Evolutionary conservation across 176 grass and related monocot genomes (phyloP).

Genomic region (Raddia distichophylla): DNA sequence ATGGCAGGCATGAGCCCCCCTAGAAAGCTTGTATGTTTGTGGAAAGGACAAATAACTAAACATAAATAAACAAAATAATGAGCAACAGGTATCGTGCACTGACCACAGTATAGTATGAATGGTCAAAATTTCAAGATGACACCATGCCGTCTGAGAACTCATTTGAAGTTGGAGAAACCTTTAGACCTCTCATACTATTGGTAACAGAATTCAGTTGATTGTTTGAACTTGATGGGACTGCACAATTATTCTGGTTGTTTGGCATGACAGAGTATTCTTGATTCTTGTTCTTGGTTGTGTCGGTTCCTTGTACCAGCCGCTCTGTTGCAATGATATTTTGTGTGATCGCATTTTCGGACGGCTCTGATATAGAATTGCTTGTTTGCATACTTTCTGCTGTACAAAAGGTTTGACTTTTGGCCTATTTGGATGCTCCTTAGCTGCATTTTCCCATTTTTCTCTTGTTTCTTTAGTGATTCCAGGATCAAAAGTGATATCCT

Average conservation of each 20-base stretch:
- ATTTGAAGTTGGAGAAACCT: not conserved
- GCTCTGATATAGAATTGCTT: not conserved
- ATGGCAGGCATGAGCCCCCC: no score
- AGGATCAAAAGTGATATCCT: slow-evolving; percentile 20
- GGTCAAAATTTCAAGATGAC: not conserved
- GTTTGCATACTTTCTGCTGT: not conserved
- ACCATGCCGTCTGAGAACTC: not conserved
- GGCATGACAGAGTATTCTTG: no score
- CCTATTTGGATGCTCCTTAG: slow-evolving; percentile 31
- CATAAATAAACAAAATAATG: not conserved
- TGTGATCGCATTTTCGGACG: not conserved
- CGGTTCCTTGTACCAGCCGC: no score
- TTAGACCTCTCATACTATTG: not conserved
- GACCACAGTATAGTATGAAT: not conserved
- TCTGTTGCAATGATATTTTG: no score
- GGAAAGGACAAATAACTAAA: not conserved
- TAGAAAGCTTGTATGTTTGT: no score
- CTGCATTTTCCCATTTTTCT: not conserved
- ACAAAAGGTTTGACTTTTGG: slow-evolving; percentile 7
- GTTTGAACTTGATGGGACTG: not conserved
- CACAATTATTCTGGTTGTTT: no score
- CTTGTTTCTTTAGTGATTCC: not conserved
- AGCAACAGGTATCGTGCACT: not conserved
- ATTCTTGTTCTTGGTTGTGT: no score
- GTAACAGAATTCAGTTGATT: not conserved